These are phyloP conservation scores for Clausena lansium DNA, from an alignment of 345 rosid species.

Conservation along the genomic window DNA sequence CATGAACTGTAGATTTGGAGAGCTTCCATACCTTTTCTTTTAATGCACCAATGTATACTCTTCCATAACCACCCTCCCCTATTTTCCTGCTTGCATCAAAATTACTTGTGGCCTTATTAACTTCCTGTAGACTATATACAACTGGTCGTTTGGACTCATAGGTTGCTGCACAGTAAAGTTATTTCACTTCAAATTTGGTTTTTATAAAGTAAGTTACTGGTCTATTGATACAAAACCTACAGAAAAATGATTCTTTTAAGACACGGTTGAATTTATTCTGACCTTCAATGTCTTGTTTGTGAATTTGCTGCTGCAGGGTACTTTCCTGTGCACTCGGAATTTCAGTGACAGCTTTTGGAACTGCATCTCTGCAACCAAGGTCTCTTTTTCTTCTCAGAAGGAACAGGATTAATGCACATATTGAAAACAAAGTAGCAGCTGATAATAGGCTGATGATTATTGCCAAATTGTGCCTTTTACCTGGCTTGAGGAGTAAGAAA, in stretches of 20 bases:
- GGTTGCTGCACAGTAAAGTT: slow-evolving; percentile 10
- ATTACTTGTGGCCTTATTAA: slow-evolving; percentile 26
- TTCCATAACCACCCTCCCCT: slow-evolving; percentile 37
- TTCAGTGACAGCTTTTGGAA: slow-evolving; percentile 7
- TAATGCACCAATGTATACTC: slow-evolving; percentile 27
- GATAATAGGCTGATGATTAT: slow-evolving; percentile 12
- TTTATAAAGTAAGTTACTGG: neutral
- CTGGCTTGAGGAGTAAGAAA: slow-evolving; percentile 12
- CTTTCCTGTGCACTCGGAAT: slow-evolving; percentile 14
- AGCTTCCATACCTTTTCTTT: slow-evolving; percentile 18
- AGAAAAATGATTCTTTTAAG: neutral
- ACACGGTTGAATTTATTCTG: neutral
- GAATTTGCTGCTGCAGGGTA: slow-evolving; percentile 16
- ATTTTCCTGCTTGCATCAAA: slow-evolving; percentile 30
- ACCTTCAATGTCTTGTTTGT: slow-evolving; percentile 21
- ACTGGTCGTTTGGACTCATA: slow-evolving; percentile 27
- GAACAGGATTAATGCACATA: slow-evolving; percentile 17
- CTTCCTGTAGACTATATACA: slow-evolving; percentile 25
- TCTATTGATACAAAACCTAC: neutral
- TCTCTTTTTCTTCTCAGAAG: slow-evolving; percentile 15
- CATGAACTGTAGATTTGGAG: neutral
- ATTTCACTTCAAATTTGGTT: neutral
- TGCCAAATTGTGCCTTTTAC: slow-evolving; percentile 4
- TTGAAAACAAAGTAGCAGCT: slow-evolving; percentile 13
- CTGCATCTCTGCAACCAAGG: neutral